Base-by-base conservation (phyloP, 139 green algal genomes). In the Coelastrella sp. region DNA sequence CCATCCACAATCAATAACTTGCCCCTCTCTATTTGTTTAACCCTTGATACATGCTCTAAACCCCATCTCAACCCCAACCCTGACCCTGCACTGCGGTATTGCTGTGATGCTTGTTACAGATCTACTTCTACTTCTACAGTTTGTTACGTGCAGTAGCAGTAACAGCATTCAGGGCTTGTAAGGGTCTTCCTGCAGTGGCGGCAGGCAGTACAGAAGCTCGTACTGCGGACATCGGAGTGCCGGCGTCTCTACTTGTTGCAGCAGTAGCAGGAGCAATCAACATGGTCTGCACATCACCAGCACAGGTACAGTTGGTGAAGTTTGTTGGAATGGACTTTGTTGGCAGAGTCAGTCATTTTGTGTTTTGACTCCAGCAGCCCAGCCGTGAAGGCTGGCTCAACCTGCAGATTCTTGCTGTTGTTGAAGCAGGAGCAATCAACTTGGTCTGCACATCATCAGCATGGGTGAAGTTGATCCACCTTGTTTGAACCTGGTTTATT, bases 361-460 rank as follows among this genome's bases (percentile, higher is more conserved):
- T n/a, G n/a, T n/a, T n/a, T n/a, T n/a, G n/a, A n/a, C n/a, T n/a
- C n/a, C n/a, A n/a, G n/a, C n/a, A n/a, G n/a, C n/a, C n/a, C n/a
- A n/a, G n/a, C n/a, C n/a, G n/a, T n/a, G n/a, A n/a, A n/a, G n/a
- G n/a, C n/a, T n/a, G n/a, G n/a, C n/a, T n/a, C n/a, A n/a, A n/a
- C n/a, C n/a, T n/a, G n/a, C n/a, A n/a, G n/a, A n/a, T n/a, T n/a
- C n/a, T n/a, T n/a, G n/a, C n/a, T n/a, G n/a, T n/a, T n/a, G n/a
- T n/a, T n/a, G n/a, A n/a, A n/a, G n/a, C n/a, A n/a, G n/a, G n/a
- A 64, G 94, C 92, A 7, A 93, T 94, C 84, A 98, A 98, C 90
- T 95, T 98, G 90, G 92, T 99, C 22, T 83, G 97, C 68, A 99
- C 98, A 66, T 98, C 97, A 90, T 97, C 98, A 22, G 98, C 98